A percentile compares a stretch with the other conserved stretches of the same genome.
phyloP scores from a whole-genome alignment of 257 asterid species.

The Penstemon newberryi region DNA sequence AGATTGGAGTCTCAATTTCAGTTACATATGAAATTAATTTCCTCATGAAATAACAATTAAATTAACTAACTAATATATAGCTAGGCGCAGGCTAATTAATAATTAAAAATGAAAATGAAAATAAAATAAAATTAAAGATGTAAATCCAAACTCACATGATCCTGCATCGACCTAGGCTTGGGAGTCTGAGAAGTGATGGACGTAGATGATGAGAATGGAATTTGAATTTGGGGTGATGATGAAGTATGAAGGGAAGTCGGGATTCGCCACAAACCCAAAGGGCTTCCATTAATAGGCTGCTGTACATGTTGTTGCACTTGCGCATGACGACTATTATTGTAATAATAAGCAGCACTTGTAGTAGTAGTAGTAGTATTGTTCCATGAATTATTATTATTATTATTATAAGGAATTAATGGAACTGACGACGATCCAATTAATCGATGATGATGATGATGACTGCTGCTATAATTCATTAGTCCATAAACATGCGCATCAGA shows the following conservation, averaged over 20 bases:
- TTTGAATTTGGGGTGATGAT: slow-evolving; percentile 31
- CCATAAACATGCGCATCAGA: slow-evolving; percentile 55
- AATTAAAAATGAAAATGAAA: no score
- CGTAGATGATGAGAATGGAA: slow-evolving; percentile 15
- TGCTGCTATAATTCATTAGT: slow-evolving; percentile 44
- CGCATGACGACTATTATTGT: slow-evolving; percentile 5
- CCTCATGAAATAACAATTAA: no score
- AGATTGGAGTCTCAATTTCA: background rate
- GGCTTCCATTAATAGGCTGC: slow-evolving; percentile 66
- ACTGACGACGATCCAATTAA: no score
- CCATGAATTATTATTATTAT: slow-evolving; percentile 32
- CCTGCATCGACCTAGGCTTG: slow-evolving; percentile 34
- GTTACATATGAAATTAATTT: background rate
- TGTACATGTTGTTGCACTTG: slow-evolving; percentile 12
- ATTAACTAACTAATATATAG: no score
- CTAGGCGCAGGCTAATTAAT: no score
- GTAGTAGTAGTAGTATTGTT: slow-evolving; percentile 19
- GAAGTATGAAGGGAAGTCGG: slow-evolving; percentile 27
- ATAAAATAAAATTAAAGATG: slow-evolving; percentile 46
- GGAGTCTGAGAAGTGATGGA: no score
- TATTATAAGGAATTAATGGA: no score
- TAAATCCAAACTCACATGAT: slow-evolving; percentile 86
- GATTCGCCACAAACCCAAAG: slow-evolving; percentile 64
- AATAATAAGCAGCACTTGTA: slow-evolving; percentile 8
- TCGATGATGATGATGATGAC: slow-evolving; percentile 9